Conservation (phyloP, 1,284 basidiomycete species). For the Apiotrichum montevideense region DNA sequence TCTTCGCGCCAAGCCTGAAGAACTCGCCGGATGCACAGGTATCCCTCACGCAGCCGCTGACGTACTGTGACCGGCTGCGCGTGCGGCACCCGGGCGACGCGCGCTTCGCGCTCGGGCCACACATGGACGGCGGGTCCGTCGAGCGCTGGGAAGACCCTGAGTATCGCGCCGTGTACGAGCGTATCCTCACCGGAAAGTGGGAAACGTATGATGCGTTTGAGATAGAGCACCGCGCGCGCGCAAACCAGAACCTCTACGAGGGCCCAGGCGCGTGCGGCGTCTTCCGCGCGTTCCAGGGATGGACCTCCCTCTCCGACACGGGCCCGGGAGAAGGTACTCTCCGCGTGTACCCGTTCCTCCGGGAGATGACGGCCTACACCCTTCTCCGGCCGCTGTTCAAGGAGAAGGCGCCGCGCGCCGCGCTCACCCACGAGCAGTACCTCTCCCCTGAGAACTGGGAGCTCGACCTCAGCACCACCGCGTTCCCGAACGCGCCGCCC, state of each 20-base stretch:
- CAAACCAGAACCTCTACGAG: conserved; percentile 43
- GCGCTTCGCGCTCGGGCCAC: conserved; percentile 64
- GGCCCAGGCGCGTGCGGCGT: conserved; percentile 55
- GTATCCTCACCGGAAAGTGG: conserved; percentile 60
- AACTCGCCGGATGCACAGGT: conserved; percentile 46
- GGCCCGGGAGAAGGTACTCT: conserved; percentile 67
- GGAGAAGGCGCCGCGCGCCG: conserved; percentile 15
- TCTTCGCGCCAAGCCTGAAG: conserved; percentile 53
- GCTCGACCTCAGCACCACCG: conserved; percentile 55
- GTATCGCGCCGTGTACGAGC: conserved; percentile 56
- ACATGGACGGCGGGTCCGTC: conserved; percentile 67
- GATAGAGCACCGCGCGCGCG: conserved; percentile 27
- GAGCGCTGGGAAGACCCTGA: conserved; percentile 71
- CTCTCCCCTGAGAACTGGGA: conserved; percentile 59
- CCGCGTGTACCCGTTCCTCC: conserved; percentile 66
- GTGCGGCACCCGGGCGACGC: conserved; percentile 67
- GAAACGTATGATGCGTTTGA: conserved; percentile 45
- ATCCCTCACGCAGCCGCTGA: conserved; percentile 57
- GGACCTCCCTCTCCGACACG: conserved; percentile 58
- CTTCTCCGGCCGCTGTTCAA: conserved; percentile 71
- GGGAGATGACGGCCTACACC: conserved; percentile 67
- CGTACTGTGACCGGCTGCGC: conserved; percentile 69
- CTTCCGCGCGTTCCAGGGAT: conserved; percentile 68
- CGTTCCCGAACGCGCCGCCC: conserved; percentile 60
- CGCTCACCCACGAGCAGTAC: conserved; percentile 25